Evolutionary conservation across 1,139 yeast species (phyloP), one percentile per base, ranked within the genome.

Genomic region (Meyerozyma carpophila): DNA sequence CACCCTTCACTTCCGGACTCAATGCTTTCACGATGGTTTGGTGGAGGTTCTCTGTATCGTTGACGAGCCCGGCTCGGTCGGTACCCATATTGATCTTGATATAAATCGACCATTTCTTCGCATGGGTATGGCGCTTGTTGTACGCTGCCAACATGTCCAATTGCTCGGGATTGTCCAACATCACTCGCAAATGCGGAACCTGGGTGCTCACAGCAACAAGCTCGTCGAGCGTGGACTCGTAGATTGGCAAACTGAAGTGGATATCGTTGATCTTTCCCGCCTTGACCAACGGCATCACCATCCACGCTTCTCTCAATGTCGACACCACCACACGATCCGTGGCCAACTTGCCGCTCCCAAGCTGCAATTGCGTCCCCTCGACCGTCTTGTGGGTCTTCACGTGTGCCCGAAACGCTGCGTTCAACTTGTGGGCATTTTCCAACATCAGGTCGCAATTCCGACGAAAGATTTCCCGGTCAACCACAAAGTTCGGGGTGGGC

Each of bases 321-420:
- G 91, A 83, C 0, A 84, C 88, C n/a, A 86, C 80, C 18, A 84
- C 72, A 39, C 73, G 65, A 45, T 68, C 70, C 11, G 77, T 67
- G 28, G 58, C 61, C 20, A 46, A 37, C 1, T 59, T 55, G 0
- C 50, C 53, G 0, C 56, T 41, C 4, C 53, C 55, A 45, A 69
- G 51, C 50, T 70, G 73, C 11, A 57, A 61, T 51, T 37, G 50
- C 16, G 56, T 61, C 36, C 65, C 77, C 58, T 57, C 79, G 42
- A 49, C 61, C 56, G 62, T 71, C 60, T 85, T 86, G 59, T 84
- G 91, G 1, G 94, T 86, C 62, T 86, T 86, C 25, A 86, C 79
- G 56, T 85, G 94, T 3, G 87, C 82, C 45, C 91, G 65, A 59
- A 78, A 83, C 16, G 58, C 63, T 6, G 65, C 73, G 44, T 51